phyloP scores from a whole-genome alignment of 164 flowering plant genomes.

The Amborella trichopoda region DNA sequence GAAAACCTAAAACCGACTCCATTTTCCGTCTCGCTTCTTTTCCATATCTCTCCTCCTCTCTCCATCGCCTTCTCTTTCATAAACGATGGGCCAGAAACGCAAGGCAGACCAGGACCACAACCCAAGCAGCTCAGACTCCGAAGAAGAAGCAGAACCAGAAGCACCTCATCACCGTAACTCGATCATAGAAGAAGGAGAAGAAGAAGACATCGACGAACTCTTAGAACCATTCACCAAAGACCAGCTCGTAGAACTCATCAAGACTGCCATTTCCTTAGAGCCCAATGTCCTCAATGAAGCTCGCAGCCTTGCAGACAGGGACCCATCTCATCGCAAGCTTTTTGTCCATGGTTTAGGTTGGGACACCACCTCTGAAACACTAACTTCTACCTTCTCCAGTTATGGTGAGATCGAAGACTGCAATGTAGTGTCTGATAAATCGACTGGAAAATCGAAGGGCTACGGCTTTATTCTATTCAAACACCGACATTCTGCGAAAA shows the following conservation, averaged over 20 bases:
- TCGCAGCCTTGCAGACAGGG: conserved; percentile 30
- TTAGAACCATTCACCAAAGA: conserved; percentile 34
- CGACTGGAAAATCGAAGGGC: conserved; percentile 33
- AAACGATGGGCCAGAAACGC: no score
- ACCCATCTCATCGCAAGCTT: conserved; percentile 34
- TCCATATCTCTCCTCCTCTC: no score
- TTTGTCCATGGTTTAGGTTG: conserved; percentile 40
- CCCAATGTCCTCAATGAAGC: conserved; percentile 20
- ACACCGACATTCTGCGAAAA: conserved; percentile 17
- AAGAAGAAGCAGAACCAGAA: neutral
- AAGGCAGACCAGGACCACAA: no score
- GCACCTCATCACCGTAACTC: no score
- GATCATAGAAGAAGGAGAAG: neutral
- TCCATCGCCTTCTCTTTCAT: no score
- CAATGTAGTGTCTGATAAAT: conserved; percentile 26
- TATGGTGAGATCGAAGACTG: conserved; percentile 35
- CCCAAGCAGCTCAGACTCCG: no score
- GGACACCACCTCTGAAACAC: conserved; percentile 32
- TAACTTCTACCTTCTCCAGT: conserved; percentile 18
- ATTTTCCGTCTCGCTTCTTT: no score
- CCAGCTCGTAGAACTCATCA: conserved; percentile 42
- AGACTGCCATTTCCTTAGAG: conserved; percentile 16
- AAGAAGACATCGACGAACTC: conserved; percentile 16
- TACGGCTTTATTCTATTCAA: conserved; percentile 34
- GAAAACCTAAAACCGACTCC: no score